Conservation (phyloP, 2,329 filamentous ascomycete genomes). For the Aspergillus fischeri region DNA sequence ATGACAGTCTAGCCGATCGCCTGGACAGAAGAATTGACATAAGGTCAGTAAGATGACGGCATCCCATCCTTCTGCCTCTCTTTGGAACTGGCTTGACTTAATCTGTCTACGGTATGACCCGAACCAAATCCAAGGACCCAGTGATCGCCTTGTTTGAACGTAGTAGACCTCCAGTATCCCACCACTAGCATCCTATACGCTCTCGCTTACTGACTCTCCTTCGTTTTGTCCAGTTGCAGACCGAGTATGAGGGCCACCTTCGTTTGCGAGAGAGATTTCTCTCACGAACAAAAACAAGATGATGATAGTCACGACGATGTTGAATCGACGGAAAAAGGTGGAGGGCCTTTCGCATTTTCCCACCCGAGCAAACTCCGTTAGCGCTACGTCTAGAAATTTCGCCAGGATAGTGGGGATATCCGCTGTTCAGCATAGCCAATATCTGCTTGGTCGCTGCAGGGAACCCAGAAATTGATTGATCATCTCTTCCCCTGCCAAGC, state of each 20-base stretch:
- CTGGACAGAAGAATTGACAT: neutral
- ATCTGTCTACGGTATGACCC: neutral
- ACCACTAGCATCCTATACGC: neutral
- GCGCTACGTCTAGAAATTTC: constrained; percentile 26
- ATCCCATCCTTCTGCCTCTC: too few species aligned
- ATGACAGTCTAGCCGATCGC: too few species aligned
- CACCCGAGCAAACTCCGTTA: constrained; percentile 18
- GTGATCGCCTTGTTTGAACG: neutral
- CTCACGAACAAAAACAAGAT: neutral
- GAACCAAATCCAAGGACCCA: neutral
- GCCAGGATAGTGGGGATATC: constrained; percentile 9
- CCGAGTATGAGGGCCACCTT: neutral
- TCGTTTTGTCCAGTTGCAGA: neutral
- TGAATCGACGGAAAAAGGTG: neutral
- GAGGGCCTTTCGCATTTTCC: neutral
- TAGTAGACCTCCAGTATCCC: neutral
- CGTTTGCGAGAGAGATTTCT: neutral
- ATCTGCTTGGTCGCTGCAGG: constrained; percentile 3
- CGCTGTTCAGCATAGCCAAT: neutral
- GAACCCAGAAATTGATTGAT: constrained; percentile 10
- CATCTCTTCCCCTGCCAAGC: constrained; percentile 20
- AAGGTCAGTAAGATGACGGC: neutral
- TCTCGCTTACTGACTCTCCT: neutral
- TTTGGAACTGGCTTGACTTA: neutral
- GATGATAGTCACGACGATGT: neutral